Conservation (phyloP, 2,329 filamentous ascomycete species). For the Neopestalotiopsis sp. region DNA sequence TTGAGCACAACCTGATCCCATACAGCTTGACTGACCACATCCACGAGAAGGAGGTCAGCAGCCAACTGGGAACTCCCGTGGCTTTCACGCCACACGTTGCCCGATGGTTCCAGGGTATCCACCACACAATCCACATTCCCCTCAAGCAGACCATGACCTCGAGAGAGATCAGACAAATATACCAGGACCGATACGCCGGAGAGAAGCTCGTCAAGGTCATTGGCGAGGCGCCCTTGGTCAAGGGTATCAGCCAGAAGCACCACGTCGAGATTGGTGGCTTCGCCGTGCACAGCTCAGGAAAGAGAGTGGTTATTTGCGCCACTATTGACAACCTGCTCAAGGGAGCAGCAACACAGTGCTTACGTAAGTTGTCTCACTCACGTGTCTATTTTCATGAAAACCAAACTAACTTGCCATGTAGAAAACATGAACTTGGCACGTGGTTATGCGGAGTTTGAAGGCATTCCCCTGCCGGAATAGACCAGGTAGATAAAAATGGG, state of each 20-base stretch:
- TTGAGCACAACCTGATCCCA: constrained; percentile 87
- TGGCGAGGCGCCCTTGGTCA: constrained; percentile 86
- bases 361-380: constrained; percentile 67
- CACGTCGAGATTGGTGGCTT: constrained; percentile 94
- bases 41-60: constrained; percentile 88
- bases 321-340: constrained; percentile 95
- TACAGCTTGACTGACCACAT: constrained; percentile 94
- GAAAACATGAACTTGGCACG: constrained; percentile 78
- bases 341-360: constrained; percentile 89
- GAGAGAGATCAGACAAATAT: constrained; percentile 90
- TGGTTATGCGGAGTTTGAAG: constrained; percentile 74
- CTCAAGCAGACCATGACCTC: constrained; percentile 86
- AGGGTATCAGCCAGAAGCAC: constrained; percentile 83
- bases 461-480: constrained; percentile 56
- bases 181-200: constrained; percentile 94
- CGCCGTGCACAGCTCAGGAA: constrained; percentile 87
- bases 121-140: constrained; percentile 89
- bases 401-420: constrained; percentile 30
- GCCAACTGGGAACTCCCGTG: constrained; percentile 74
- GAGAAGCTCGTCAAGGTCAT: constrained; percentile 94
- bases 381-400: not conserved
- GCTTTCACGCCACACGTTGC: constrained; percentile 94
- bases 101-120: constrained; percentile 96
- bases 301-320: constrained; percentile 90
- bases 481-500: constrained; percentile 22